Evolutionary conservation across 23 red algal species (phyloP).

Genomic region (Gracilaria gracilis): DNA sequence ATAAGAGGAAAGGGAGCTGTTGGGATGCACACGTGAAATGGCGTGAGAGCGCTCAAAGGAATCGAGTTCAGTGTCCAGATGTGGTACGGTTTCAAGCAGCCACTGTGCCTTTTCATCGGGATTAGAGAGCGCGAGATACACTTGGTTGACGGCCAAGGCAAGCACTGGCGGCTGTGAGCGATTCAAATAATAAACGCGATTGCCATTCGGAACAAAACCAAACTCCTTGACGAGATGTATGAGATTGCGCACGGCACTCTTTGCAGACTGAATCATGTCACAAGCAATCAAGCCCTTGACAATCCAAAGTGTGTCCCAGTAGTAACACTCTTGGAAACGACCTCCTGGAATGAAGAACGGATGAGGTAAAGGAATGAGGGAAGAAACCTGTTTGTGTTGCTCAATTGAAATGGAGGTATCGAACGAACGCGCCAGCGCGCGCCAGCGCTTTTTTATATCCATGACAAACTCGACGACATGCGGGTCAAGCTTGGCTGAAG

Average conservation of each 20-base stretch:
- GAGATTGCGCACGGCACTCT: conserved; percentile 76
- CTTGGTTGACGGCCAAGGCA: conserved; percentile 56
- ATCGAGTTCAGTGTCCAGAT: conserved; percentile 64
- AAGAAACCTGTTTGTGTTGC: not conserved
- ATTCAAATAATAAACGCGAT: conserved; percentile 92
- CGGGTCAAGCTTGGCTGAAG: not conserved
- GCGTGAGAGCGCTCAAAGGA: conserved; percentile 57
- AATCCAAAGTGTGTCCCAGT: conserved; percentile 96
- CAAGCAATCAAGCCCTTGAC: conserved; percentile 81
- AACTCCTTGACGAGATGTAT: conserved; percentile 71
- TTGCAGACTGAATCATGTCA: conserved; percentile 78
- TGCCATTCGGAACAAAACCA: conserved; percentile 96
- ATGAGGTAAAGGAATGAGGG: conserved; percentile 72
- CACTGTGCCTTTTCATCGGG: conserved; percentile 30
- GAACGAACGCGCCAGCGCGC: conserved; percentile 19
- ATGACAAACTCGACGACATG: conserved; percentile 17
- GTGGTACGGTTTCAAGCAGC: conserved; percentile 50
- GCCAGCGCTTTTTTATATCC: conserved; percentile 50
- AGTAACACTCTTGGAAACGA: conserved; percentile 95
- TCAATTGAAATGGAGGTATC: not conserved
- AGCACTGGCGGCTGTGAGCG: conserved; percentile 91
- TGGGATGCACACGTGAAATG: conserved; percentile 12
- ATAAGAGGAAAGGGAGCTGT: conserved; percentile 22
- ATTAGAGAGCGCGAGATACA: conserved; percentile 26
- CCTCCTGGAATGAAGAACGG: conserved; percentile 92